These are phyloP conservation scores for Neofusicoccum umdonicola DNA, from an alignment of 2,329 filamentous ascomycete species.

Conservation along the genomic window DNA sequence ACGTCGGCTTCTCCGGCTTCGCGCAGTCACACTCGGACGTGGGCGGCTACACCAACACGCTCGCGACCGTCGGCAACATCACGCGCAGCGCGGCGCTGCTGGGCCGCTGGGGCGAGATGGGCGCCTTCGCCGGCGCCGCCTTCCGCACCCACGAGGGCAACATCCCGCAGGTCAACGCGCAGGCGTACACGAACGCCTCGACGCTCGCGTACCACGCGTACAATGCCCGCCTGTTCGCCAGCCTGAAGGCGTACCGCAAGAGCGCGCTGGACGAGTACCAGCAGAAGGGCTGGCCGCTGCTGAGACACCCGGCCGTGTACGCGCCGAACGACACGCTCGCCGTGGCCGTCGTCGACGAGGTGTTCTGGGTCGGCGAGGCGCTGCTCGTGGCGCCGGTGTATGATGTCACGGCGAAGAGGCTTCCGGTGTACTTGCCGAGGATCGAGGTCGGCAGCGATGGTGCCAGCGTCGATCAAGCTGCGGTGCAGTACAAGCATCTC, in stretches of 20 bases:
- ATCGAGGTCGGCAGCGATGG: slow-evolving; percentile 15
- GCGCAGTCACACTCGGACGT: slow-evolving; percentile 36
- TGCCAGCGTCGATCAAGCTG: background rate
- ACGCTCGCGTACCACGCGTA: slow-evolving; percentile 36
- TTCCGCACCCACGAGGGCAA: slow-evolving; percentile 41
- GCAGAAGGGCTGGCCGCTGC: slow-evolving; percentile 28
- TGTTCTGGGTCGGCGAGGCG: slow-evolving; percentile 28
- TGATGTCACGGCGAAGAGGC: slow-evolving; percentile 23
- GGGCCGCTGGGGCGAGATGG: slow-evolving; percentile 38
- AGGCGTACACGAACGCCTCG: slow-evolving; percentile 37
- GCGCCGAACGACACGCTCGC: slow-evolving; percentile 24
- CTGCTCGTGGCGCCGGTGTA: slow-evolving; percentile 30
- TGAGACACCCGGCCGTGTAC: slow-evolving; percentile 27
- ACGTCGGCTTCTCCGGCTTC: slow-evolving; percentile 39
- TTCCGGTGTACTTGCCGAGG: slow-evolving; percentile 27
- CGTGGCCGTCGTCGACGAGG: slow-evolving; percentile 26
- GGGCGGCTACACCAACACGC: slow-evolving; percentile 37
- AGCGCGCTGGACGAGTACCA: slow-evolving; percentile 27
- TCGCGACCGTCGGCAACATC: slow-evolving; percentile 29
- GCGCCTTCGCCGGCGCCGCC: slow-evolving; percentile 33
- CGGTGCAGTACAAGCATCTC: slow-evolving; percentile 24
- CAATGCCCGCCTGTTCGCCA: slow-evolving; percentile 36
- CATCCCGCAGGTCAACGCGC: slow-evolving; percentile 36
- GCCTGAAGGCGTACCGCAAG: slow-evolving; percentile 33
- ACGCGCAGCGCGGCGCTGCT: slow-evolving; percentile 36